Base-by-base conservation (phyloP, 345 rosid genomes). In the Orychophragmus violaceus region DNA sequence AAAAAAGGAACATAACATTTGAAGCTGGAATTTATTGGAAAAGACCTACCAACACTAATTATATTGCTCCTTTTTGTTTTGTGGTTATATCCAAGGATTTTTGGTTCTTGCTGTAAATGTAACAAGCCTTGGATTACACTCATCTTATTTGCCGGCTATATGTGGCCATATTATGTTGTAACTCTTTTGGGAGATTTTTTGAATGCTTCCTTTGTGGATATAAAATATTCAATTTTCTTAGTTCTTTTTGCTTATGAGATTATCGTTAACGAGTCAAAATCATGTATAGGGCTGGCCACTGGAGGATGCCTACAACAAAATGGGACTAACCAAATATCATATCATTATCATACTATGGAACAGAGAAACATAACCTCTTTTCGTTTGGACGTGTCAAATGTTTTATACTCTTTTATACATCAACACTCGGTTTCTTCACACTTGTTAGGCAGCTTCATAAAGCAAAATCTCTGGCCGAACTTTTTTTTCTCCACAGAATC, bases 81-180 rank as follows among this genome's bases (percentile, higher is more conserved):
- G 54, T 59, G 71, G 46, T 63, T 12, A 44, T 13, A 46, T 71
- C 46, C 75, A 71, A 71, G 75, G 70, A 64, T 45, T 71, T 71
- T 71, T 55, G 70, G 64, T 71, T 71, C 58, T 71, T 63, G 50
- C 50, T 71, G 46, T 71, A 59, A 63, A 46, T 71, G 76, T 71
- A 64, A 71, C 74, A 67, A 71, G 60, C 64, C 70, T 72, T 72
- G 65, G 71, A 30, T 64, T 57, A 41, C 48, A 77, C 64, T 64
- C 59, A 57, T 56, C 29, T 36, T 57, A 17, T 64, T 36, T 72
- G 21, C 19, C 11, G 71, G 66, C 60, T 48, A 36, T 64, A 64
- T 57, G 53, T 64, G 35, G 76, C 71, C 71, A 35, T 64, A 37
- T 2, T 45, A 71, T 46, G 70, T 63, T 71, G 59, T 64, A 52